Evolutionary conservation across 179 eudicot genomes (phyloP), one percentile per base, ranked within the genome.

Genomic region (Silene vulgaris): DNA sequence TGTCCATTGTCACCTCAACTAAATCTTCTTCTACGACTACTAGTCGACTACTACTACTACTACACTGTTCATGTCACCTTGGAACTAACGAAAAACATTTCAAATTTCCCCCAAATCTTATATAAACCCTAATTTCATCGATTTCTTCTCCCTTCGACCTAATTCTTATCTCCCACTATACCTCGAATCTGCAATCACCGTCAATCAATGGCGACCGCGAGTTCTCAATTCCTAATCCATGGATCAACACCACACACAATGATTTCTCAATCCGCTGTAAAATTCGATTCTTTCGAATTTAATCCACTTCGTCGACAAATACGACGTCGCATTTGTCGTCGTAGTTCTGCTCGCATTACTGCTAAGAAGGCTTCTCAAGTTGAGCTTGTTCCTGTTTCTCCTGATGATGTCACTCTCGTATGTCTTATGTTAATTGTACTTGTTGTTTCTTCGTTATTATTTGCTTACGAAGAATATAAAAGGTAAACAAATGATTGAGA

Each of bases 311-410:
- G 74, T 72, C 78, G 40, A 74, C 74, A 32, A 17, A n/a, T 8
- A 54, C 16, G 0, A 64, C 69, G 57, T 70, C 74, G 71, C 4
- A 62, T 35, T n/a, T 21, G 2, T 19, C 78, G 74, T 70, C 76
- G 79, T 17, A 74, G 69, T 62, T 50, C 71, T 48, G 19, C 48
- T 2, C 1, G 1, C 28, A 20, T 81, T 59, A 32, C 76, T 35
- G 79, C 84, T 28, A 78, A 57, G 64, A 74, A 69, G 61, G 79
- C 43, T 78, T 65, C 81, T 28, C 21, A 75, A 0, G 65, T 72
- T 71, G 84, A 81, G 35, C 79, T 81, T 66, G 71, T 81, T 11
- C 84, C 81, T n/a, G 84, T 78, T n/a, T 81, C 81, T 73, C 84
- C 84, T 57, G 84, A 81, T 11, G 84, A 81, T 19, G 54, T 35